Evolutionary conservation across 2,329 filamentous ascomycete species (phyloP).

Genomic region (Epichloe sylvatica): DNA sequence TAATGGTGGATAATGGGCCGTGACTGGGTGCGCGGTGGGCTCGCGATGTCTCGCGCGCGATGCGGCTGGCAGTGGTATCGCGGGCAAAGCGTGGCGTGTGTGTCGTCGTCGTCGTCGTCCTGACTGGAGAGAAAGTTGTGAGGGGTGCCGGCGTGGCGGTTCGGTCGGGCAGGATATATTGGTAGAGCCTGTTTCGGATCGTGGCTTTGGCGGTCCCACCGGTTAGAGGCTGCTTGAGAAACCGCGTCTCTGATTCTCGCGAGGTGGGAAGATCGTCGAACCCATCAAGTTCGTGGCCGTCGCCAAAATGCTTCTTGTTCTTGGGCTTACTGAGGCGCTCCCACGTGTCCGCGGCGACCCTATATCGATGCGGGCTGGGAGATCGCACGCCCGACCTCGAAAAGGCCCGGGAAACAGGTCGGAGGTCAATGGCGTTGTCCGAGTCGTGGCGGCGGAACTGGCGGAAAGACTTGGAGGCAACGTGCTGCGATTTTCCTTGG

Average conservation of each 20-base stretch:
- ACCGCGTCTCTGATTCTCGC: conserved; percentile 64
- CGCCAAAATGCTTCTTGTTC: conserved; percentile 53
- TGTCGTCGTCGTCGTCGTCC: conserved; percentile 21
- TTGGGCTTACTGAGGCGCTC: conserved; percentile 60
- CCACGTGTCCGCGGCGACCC: conserved; percentile 35
- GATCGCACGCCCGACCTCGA: conserved; percentile 46
- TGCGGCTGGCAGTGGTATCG: conserved; percentile 51
- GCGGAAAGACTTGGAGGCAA: conserved; percentile 55
- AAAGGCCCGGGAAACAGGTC: conserved; percentile 42
- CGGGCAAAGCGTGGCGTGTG: conserved; percentile 48
- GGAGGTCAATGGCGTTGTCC: conserved; percentile 48
- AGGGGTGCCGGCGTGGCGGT: conserved; percentile 38
- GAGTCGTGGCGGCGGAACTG: conserved; percentile 71
- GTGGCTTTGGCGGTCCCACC: conserved; percentile 53
- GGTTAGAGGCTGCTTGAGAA: conserved; percentile 58
- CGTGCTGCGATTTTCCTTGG: conserved; percentile 63
- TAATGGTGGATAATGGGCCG: conserved; percentile 39
- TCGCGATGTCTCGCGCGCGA: conserved; percentile 47
- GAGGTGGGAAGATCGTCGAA: conserved; percentile 95
- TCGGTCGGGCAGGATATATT: conserved; percentile 41
- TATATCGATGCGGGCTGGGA: conserved; percentile 41
- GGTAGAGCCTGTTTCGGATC: conserved; percentile 41
- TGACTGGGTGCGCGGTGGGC: conserved; percentile 44
- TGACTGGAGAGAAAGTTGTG: conserved; percentile 43
- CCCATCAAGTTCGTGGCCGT: conserved; percentile 79